A percentile compares a stretch with the other conserved stretches of the same genome.
These are phyloP conservation scores for Fusarium keratoplasticum DNA, from an alignment of 2,329 filamentous ascomycete species.

Conservation along the genomic window DNA sequence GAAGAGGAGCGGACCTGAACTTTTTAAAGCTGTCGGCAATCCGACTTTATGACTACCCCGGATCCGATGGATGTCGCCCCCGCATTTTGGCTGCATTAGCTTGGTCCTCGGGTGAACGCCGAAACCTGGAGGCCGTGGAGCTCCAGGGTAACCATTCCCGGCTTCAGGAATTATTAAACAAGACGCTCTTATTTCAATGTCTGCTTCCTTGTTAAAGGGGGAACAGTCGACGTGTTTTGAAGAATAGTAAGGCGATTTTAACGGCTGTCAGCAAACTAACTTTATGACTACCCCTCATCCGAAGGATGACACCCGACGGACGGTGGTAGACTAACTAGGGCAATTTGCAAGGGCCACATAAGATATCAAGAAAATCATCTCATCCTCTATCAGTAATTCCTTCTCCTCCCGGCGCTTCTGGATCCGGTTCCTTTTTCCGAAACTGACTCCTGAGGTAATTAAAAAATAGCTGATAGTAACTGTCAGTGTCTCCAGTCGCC, in stretches of 20 bases:
- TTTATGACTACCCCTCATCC: neutral
- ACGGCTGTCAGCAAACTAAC: neutral
- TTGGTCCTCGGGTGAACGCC: neutral
- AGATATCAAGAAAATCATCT: no score
- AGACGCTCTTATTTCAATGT: neutral
- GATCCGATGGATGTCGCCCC: neutral
- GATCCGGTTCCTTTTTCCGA: no score
- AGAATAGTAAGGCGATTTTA: neutral
- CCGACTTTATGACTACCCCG: neutral
- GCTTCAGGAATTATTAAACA: neutral
- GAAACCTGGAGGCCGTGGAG: neutral
- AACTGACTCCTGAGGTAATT: no score
- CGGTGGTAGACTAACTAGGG: no score
- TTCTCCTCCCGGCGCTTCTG: no score
- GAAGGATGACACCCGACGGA: neutral
- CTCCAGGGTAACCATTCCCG: neutral
- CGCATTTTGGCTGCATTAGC: neutral
- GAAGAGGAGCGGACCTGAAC: neutral
- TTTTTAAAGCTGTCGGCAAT: neutral
- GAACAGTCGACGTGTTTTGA: neutral
- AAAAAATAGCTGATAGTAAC: no score
- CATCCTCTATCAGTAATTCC: no score
- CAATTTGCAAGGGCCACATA: no score
- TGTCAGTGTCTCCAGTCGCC: no score
- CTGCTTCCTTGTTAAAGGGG: neutral